phyloP scores from a whole-genome alignment of 305 asterid species.

The Solanum hybrid region DNA sequence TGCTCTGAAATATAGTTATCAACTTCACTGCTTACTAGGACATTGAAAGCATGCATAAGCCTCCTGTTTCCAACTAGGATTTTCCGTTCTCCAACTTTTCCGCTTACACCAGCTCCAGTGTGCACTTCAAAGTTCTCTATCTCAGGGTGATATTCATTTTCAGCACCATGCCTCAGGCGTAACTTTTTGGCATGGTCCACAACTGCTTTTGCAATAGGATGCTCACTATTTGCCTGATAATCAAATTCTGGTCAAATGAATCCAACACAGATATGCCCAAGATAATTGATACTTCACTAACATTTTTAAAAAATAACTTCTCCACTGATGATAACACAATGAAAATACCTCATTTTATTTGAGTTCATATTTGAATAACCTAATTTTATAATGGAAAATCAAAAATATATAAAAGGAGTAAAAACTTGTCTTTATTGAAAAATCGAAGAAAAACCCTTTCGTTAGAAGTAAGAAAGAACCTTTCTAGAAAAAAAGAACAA shows the following conservation, averaged over 20 bases:
- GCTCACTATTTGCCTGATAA: conserved; percentile 85
- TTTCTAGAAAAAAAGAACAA: not conserved
- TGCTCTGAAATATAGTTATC: conserved; percentile 52
- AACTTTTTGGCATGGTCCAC: conserved; percentile 71
- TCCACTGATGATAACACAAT: not conserved
- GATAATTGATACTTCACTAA: not conserved
- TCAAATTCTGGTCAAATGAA: not conserved
- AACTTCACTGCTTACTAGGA: conserved; percentile 53
- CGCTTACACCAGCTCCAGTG: conserved; percentile 85
- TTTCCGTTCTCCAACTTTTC: conserved; percentile 55
- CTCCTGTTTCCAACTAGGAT: conserved; percentile 80
- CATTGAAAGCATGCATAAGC: conserved; percentile 50
- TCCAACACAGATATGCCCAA: not conserved
- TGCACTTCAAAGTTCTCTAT: conserved; percentile 83
- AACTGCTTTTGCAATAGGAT: conserved; percentile 90
- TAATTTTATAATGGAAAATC: not conserved
- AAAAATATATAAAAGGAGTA: too few relatives aligned
- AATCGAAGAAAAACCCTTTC: too few relatives aligned
- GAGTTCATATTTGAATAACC: not conserved
- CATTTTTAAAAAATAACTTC: not conserved
- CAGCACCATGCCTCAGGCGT: conserved; percentile 30
- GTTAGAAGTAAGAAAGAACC: too few relatives aligned
- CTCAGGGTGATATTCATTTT: conserved; percentile 39
- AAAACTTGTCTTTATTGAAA: too few relatives aligned
- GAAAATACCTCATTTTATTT: not conserved